Percentiles rank a stretch among this genome's conserved stretches.
Evolutionary conservation across 2,329 filamentous ascomycete genomes (phyloP).

Genomic region (Beauveria asiatica): DNA sequence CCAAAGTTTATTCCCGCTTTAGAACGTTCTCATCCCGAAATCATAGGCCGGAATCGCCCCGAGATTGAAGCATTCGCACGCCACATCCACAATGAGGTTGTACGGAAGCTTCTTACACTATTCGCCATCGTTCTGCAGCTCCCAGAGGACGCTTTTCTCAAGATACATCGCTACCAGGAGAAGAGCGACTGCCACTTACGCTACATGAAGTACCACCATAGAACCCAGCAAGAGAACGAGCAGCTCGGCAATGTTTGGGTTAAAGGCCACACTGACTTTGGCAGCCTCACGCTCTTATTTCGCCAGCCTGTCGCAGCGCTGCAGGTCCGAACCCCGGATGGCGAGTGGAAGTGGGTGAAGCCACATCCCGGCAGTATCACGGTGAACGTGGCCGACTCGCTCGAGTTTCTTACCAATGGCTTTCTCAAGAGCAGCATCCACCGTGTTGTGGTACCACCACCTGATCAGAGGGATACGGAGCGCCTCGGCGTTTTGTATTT

Average conservation of each 20-base stretch:
- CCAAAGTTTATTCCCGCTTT: no score
- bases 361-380: constrained; percentile 41
- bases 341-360: constrained; percentile 41
- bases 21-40: no score
- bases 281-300: constrained; percentile 48
- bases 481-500: constrained; percentile 40
- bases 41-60: no score
- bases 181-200: background rate
- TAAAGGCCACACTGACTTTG: constrained; percentile 45
- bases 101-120: constrained; percentile 25
- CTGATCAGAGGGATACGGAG: constrained; percentile 35
- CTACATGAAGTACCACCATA: constrained; percentile 12
- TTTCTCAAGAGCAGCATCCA: constrained; percentile 37
- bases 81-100: constrained; percentile 26
- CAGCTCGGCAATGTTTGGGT: constrained; percentile 27
- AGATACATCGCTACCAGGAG: background rate
- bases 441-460: constrained; percentile 33
- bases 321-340: constrained; percentile 37
- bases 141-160: constrained; percentile 39
- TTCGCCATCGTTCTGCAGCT: constrained; percentile 46
- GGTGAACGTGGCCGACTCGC: constrained; percentile 42
- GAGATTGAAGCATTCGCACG: constrained; percentile 27
- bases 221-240: constrained; percentile 35
- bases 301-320: constrained; percentile 48
- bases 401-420: constrained; percentile 39